Base-by-base conservation (phyloP, 2,329 filamentous ascomycete genomes). In the Penicillium aurantiogriseum region DNA sequence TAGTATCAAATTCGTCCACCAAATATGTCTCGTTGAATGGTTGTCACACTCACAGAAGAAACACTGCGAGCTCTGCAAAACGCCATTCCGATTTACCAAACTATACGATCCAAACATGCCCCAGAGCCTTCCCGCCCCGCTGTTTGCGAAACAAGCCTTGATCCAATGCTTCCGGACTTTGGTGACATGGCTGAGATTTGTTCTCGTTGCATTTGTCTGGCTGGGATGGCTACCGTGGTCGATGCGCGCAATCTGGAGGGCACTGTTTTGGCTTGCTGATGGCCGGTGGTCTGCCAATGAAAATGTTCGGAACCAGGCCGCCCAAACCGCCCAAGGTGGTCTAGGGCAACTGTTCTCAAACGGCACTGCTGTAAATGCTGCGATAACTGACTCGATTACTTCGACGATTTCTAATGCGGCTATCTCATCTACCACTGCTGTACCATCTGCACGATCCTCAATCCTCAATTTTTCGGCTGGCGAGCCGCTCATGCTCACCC, bases 61-160 rank as follows among this genome's bases (percentile, higher is more conserved):
- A 76, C 90, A 99, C 80, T 99, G 95, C 81, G 94, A 99, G 79
- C 87, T 99, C 36, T 99, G 94, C 86, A 99, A 99, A 80, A 99
- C 94, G 2, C 88, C 92, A 0, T 99, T 97, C 72, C 90, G 92
- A 59, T 99, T 99, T 80, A 99, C 94, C 52, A 99, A 99, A 77
- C 85, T 99, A 39, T 99, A 99, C 79, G 88, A 92, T 60, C 91
- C 92, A 4, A 85, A 92, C 70, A 99, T 99, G 94, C 95, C 94
- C 1, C 84, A 85, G 61, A 86, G 85, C 13, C 83, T 99, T 15
- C 94, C 95, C 0, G 83, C 88, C 40, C 83, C 88, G 47, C 81
- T 99, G 61, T 97, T 99, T 68, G 65, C 92, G 55, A 87, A 86
- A 62, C 90, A 95, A 75, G 86, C 93, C 67, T 78, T 85, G 53